These are phyloP conservation scores for Diphasiastrum complanatum DNA, from an alignment of 83 land plant species.

Conservation along the genomic window DNA sequence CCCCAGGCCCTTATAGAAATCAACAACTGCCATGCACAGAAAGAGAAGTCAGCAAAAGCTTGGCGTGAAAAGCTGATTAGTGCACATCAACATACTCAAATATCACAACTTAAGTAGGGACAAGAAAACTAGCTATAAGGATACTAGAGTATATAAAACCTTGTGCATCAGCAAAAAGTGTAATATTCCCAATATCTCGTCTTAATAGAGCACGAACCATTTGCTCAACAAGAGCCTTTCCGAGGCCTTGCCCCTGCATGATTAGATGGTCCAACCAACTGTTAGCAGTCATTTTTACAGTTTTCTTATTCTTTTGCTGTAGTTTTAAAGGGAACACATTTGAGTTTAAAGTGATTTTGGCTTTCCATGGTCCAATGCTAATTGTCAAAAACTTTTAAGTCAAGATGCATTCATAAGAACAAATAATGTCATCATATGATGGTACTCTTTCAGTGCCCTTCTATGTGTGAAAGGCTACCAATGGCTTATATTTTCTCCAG, in stretches of 20 bases:
- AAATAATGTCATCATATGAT: too few relatives aligned
- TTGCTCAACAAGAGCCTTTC: slow-evolving; percentile 75
- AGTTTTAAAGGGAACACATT: too few relatives aligned
- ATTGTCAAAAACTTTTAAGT: too few relatives aligned
- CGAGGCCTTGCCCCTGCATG: slow-evolving; percentile 78
- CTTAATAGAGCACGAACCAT: slow-evolving; percentile 59
- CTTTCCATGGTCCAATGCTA: too few relatives aligned
- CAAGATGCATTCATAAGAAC: too few relatives aligned
- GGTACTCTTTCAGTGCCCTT: too few relatives aligned
- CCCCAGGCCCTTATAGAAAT: slow-evolving; percentile 73
- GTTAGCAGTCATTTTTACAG: too few relatives aligned
- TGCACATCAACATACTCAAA: not conserved
- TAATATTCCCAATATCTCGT: slow-evolving; percentile 79
- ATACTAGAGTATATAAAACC: slow-evolving; percentile 21
- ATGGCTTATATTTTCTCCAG: too few relatives aligned
- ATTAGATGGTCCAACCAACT: too few relatives aligned
- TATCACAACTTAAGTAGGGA: not conserved
- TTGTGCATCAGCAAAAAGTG: slow-evolving; percentile 76
- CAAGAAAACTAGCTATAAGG: not conserved
- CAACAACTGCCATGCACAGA: slow-evolving; percentile 52
- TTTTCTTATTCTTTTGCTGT: too few relatives aligned
- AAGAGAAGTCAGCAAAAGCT: not conserved
- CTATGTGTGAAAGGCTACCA: too few relatives aligned
- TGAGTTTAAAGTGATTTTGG: too few relatives aligned
- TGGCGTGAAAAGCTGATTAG: not conserved